Conservation (phyloP, 2,329 filamentous ascomycete species). For the Orbilia blumenaviensis region DNA sequence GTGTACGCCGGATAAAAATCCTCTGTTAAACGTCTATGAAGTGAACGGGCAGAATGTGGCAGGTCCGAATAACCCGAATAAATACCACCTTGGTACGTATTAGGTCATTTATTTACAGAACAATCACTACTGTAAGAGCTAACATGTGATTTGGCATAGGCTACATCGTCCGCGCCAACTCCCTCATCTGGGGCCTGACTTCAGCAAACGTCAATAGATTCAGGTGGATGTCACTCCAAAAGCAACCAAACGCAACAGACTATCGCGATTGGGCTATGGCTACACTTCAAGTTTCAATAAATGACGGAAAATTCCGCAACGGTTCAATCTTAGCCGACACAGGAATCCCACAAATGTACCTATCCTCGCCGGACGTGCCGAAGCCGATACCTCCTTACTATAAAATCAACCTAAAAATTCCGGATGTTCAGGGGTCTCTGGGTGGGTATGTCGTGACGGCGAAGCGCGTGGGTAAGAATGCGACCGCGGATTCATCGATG, state of each 20-base stretch:
- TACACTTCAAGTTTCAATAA: slow-evolving; percentile 2
- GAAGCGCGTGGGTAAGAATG: neutral
- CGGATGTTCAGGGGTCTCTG: slow-evolving; percentile 5
- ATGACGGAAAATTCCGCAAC: slow-evolving; percentile 7
- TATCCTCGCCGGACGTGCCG: slow-evolving; percentile 38
- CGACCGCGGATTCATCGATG: slow-evolving; percentile 11
- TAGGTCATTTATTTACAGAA: neutral
- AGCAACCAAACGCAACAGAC: slow-evolving; percentile 31
- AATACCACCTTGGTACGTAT: slow-evolving; percentile 21
- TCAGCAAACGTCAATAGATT: slow-evolving; percentile 20
- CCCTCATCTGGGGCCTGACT: slow-evolving; percentile 26
- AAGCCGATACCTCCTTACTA: slow-evolving; percentile 12
- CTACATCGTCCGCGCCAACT: slow-evolving; percentile 23
- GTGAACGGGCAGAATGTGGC: slow-evolving; percentile 24
- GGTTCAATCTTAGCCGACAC: slow-evolving; percentile 37
- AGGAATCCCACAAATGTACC: slow-evolving; percentile 36
- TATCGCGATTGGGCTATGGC: slow-evolving; percentile 42
- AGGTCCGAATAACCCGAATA: neutral
- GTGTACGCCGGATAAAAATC: slow-evolving; percentile 51
- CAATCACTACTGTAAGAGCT: neutral
- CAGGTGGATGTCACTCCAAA: slow-evolving; percentile 15
- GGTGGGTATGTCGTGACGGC: slow-evolving; percentile 28
- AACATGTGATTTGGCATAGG: neutral
- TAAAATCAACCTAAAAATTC: slow-evolving; percentile 20
- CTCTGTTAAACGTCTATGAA: slow-evolving; percentile 32